Evolutionary conservation across 768 basidiomycete genomes (phyloP), one percentile per base, ranked within the genome.

Genomic region (Porphyrellus cyaneotinctus): DNA sequence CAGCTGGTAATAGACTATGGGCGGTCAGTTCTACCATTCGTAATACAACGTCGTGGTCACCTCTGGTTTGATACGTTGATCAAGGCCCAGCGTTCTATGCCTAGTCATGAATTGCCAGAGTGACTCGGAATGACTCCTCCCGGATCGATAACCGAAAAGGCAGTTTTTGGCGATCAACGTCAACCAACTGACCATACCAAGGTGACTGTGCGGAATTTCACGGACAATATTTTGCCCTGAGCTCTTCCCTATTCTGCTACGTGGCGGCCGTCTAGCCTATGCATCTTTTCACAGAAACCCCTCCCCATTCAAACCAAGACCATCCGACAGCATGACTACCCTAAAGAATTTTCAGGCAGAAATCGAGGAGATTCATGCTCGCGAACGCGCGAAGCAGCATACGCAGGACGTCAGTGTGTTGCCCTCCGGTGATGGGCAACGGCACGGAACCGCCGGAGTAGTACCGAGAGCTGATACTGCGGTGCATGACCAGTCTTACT

Each of bases 281-380:
- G 65, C 51, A 35, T 43, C 35, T 42, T 57, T 39, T 47, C 46
- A 39, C 42, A 49, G 32, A 38, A 35, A 3, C 49, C 43, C 30
- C 35, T 9, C 38, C 31, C 43, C 36, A 50, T 46, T 28, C 32
- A 35, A 45, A 45, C 23, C 26, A 41, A 46, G 33, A 45, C 28
- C 35, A 52, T 43, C 43, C 15, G 36, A 20, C 41, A 0, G 13
- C 43, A 72, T 73, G 72, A 62, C 70, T 35, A 57, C 68, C 18
- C 58, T 74, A 44, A 64, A 62, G 35, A 67, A 53, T 54, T 74
- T 74, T 59, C 88, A 91, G 68, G 78, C 70, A 61, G 87, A 89
- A 70, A 91, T 91, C 55, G 84, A 90, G 56, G 81, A 87, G 58
- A 86, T 90, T 61, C 81, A 83, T 52, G 74, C 78, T 59, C 80